Evolutionary conservation across 2,329 filamentous ascomycete species (phyloP), one percentile per base, ranked within the genome.

Genomic region (Raffaelea arxii): DNA sequence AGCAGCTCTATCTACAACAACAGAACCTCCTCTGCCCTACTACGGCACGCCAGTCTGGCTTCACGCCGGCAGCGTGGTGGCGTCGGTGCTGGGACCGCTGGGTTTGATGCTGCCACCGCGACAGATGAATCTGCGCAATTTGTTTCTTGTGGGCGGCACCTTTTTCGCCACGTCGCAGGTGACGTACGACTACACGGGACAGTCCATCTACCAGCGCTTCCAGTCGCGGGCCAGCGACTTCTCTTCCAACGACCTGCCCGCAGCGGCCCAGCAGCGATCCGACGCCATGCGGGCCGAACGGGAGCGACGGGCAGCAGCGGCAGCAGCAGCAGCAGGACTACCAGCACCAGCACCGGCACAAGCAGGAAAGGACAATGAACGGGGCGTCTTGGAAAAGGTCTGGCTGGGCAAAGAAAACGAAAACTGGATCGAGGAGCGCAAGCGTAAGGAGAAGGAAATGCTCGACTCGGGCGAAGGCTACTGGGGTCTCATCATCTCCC

Each of bases 341-440:
- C n/a, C n/a, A n/a, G n/a, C n/a, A n/a, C n/a, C n/a, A n/a, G 4
- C 36, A 2, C 14, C 35, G 2, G 19, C 39, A 2, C 38, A 21
- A 10, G 42, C 43, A 7, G 32, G 23, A 18, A 23, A 40, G 51
- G 46, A 48, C 39, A 41, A 46, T 21, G 41, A 38, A 50, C 7
- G 5, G 44, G 39, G 27, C 21, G 22, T n/a, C n/a, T 32, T 77
- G 46, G 63, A 71, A 51, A 67, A 67, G 52, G 59, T 80, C 16
- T 81, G 77, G 78, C 74, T 78, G 70, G 78, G 77, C 27, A 68
- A 67, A 32, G 75, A 78, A 58, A 41, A 40, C 24, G 47, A 47
- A 39, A 67, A 73, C 52, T 79, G 76, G 76, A 65, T 68, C 57
- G 61, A 69, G 61, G 70, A 71, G 66, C 65, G 75, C 19, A 46